Conservation (phyloP, 225 moss, liverwort and hornwort genomes). For the Bryum argenteum region DNA sequence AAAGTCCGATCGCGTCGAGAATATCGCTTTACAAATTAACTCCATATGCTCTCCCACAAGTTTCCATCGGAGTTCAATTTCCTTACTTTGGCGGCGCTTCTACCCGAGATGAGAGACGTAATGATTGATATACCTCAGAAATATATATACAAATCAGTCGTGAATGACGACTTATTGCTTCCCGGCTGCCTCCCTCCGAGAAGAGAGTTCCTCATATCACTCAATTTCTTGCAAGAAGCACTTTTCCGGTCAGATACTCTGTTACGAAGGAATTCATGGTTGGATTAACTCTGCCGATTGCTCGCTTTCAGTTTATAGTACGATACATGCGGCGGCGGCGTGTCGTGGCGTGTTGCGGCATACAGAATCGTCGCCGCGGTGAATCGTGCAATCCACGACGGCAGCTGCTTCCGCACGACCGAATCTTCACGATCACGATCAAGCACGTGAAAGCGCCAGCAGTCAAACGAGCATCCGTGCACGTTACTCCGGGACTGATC, state of each 20-base stretch:
- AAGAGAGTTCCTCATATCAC: background rate
- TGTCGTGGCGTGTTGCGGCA: constrained; percentile 10
- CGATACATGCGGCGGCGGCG: background rate
- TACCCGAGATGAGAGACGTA: no score
- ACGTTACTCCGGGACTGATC: background rate
- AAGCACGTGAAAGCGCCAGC: background rate
- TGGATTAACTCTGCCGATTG: background rate
- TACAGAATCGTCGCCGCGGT: background rate
- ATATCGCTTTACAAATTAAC: no score
- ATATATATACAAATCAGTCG: no score
- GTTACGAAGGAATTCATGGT: background rate
- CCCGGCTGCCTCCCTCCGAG: background rate
- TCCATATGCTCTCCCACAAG: no score
- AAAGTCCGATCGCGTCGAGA: background rate
- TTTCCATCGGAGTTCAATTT: no score
- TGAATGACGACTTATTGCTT: no score
- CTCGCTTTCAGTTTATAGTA: constrained; percentile 1
- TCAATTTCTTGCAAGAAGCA: background rate
- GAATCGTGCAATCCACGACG: constrained; percentile 13
- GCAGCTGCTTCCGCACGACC: background rate
- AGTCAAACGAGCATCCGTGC: constrained; percentile 4
- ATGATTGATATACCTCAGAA: no score
- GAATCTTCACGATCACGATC: constrained; percentile 15
- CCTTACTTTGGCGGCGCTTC: no score
- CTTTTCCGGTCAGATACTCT: background rate